phyloP scores from a whole-genome alignment of 1,139 yeast species.

The Lodderomyces oxycetoniae region DNA sequence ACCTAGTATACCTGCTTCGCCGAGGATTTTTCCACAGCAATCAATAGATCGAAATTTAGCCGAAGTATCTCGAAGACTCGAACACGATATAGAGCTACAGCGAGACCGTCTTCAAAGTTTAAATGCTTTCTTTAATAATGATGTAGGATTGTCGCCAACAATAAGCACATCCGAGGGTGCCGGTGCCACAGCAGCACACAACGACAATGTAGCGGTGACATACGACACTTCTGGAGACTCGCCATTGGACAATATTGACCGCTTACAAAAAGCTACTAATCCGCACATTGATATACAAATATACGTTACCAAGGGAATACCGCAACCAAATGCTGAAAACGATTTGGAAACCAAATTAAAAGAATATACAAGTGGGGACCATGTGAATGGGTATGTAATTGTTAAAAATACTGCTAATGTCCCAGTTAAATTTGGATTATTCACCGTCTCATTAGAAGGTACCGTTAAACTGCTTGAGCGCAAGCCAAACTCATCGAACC shows the following conservation, averaged over 20 bases:
- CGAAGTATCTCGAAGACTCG: constrained; percentile 17
- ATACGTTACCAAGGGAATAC: constrained; percentile 39
- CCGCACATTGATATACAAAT: constrained; percentile 44
- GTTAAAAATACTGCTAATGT: constrained; percentile 36
- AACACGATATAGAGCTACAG: constrained; percentile 9
- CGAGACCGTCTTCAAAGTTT: neutral
- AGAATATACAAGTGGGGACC: constrained; percentile 41
- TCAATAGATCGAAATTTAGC: constrained; percentile 18
- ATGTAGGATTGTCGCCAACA: constrained; percentile 6
- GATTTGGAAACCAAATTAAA: constrained; percentile 42
- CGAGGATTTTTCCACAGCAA: constrained; percentile 6
- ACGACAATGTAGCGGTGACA: constrained; percentile 19
- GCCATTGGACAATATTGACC: constrained; percentile 44
- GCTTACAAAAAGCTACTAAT: constrained; percentile 28
- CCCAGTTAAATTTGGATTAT: constrained; percentile 42
- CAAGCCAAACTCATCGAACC: constrained; percentile 13
- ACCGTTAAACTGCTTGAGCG: constrained; percentile 37
- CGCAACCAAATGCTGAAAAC: constrained; percentile 30
- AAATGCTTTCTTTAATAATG: constrained; percentile 15
- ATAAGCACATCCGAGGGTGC: constrained; percentile 10
- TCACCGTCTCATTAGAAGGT: constrained; percentile 46
- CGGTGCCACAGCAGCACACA: constrained; percentile 8
- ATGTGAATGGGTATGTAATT: constrained; percentile 35
- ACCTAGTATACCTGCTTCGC: constrained; percentile 25
- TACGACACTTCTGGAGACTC: constrained; percentile 38